These are phyloP conservation scores for Leccinum sublutescens DNA, from an alignment of 768 basidiomycete genomes.

Conservation along the genomic window DNA sequence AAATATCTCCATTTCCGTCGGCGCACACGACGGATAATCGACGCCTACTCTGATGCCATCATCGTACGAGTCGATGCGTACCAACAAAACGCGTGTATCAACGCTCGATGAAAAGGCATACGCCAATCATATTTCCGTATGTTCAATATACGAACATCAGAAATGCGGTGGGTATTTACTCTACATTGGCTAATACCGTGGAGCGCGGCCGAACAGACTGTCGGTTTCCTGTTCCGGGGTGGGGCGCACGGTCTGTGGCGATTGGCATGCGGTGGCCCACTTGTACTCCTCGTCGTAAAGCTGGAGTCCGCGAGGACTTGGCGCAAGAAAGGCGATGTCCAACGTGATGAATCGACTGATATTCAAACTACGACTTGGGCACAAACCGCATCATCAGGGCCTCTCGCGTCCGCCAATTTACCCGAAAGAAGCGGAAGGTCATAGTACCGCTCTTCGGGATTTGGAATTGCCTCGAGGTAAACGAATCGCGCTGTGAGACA, in stretches of 20 bases:
- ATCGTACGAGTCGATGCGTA: background rate
- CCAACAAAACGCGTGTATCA: background rate
- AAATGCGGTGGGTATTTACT: background rate
- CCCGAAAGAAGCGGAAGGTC: background rate
- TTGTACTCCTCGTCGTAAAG: background rate
- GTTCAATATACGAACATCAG: background rate
- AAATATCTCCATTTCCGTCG: constrained; percentile 8
- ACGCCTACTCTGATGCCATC: background rate
- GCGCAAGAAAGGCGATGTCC: background rate
- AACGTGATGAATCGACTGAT: background rate
- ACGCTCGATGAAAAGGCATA: background rate
- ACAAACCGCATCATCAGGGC: background rate
- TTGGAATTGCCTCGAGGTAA: background rate
- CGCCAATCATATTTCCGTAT: background rate
- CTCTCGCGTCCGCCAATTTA: background rate
- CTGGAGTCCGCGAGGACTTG: background rate
- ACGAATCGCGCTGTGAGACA: background rate
- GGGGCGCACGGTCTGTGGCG: background rate
- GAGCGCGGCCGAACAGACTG: constrained; percentile 5
- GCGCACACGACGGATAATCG: constrained; percentile 3
- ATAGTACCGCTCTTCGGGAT: background rate
- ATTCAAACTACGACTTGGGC: background rate
- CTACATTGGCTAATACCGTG: background rate
- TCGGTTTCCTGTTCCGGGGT: background rate
- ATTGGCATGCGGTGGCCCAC: background rate